Base-by-base conservation (phyloP, 2,329 filamentous ascomycete genomes). In the Aquanectria penicillioides region DNA sequence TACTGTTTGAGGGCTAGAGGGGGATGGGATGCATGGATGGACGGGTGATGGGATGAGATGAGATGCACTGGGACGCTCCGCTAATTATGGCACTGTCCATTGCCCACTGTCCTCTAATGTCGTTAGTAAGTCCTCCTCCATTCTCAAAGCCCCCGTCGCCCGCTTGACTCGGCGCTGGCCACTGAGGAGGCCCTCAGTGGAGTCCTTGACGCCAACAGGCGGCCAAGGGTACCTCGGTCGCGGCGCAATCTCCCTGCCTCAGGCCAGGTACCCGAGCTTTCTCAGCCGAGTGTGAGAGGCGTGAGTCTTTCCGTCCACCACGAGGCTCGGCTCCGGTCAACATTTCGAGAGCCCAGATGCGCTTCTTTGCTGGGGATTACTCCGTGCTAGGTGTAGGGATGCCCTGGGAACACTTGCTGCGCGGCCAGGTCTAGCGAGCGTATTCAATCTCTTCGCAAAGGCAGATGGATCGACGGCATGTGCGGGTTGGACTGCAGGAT, bases 181-280 rank as follows among this genome's bases (percentile, higher is more conserved):
- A 63, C 48, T 69, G 63, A 65, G 57, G 44, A 46, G 61, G 57
- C 40, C 22, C 15, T 41, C 31, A 38, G 66, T 69, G 68, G 68
- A 62, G 64, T 57, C 51, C 55, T 41, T 61, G 62, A 55, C 54
- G 57, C 47, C 64, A 65, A 57, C 53, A 56, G 58, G 61, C 52
- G 59, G 48, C 56, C 66, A 56, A 58, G 61, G 61, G 65, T 70
- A 70, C 68, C 55, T 66, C 40, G 51, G 33, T 37, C 49, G 48
- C 31, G 11, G 44, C 25, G 59, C 66, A 69, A 70, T 69, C 54
- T 68, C 68, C 59, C 63, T 66, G 66, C 60, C 57, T 69, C 61
- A 53, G 12, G 5, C n/a, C 34, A 64, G 40, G 64, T 70, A 69
- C 60, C 57, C 31, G 44, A 28, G 31, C 33, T 29, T 20, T 4